A percentile compares a stretch with the other conserved stretches of the same genome.
Conservation (phyloP, 306 rosid species). For the Pyrus pyrifolia region DNA sequence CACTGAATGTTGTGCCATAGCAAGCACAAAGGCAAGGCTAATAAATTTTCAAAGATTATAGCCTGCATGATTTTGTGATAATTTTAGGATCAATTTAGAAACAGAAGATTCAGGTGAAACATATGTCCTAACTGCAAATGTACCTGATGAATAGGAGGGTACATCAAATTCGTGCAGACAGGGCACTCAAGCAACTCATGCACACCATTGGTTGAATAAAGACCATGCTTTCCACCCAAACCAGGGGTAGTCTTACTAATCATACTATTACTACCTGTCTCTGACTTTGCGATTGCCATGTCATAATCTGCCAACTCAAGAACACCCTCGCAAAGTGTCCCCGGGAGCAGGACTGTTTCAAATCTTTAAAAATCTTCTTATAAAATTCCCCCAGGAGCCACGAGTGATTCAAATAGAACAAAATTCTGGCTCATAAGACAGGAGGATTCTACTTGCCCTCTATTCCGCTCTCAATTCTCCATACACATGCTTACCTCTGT, state of each 20-base stretch:
- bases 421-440: constrained; percentile 17
- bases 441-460: constrained; percentile 13
- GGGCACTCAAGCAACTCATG: constrained; percentile 85
- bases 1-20: background rate
- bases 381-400: constrained; percentile 73
- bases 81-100: background rate
- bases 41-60: background rate
- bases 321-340: constrained; percentile 11
- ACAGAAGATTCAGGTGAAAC: background rate
- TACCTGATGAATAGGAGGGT: constrained; percentile 97
- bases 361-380: constrained; percentile 57
- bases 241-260: constrained; percentile 33
- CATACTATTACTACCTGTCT: constrained; percentile 37
- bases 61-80: background rate
- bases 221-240: constrained; percentile 46
- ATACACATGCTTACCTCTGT: constrained; percentile 23
- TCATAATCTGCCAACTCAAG: constrained; percentile 61
- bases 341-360: constrained; percentile 29
- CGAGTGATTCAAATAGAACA: constrained; percentile 23
- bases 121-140: constrained; percentile 9
- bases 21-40: background rate
- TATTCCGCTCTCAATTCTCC: constrained; percentile 19
- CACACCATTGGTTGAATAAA: constrained; percentile 67
- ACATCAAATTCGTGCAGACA: constrained; percentile 76
- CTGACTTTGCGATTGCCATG: constrained; percentile 44